These are phyloP conservation scores for Paradendryphiella salina DNA, from an alignment of 2,329 filamentous ascomycete genomes.

Conservation along the genomic window DNA sequence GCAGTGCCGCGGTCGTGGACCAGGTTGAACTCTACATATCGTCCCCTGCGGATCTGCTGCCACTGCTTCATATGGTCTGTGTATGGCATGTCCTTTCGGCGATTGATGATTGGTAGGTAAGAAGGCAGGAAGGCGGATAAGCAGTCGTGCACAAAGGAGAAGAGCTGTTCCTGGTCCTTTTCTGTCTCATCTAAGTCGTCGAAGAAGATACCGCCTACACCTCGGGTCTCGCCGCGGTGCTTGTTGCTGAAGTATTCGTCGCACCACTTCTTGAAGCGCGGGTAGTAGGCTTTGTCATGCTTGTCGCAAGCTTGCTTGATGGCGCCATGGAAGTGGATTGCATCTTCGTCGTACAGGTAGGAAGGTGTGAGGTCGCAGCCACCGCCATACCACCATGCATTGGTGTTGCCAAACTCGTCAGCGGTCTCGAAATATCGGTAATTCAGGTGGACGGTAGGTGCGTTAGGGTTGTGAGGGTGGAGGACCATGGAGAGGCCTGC, in stretches of 20 bases:
- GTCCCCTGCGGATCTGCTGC: slow-evolving; percentile 92
- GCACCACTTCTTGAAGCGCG: slow-evolving; percentile 96
- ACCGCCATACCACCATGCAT: slow-evolving; percentile 98
- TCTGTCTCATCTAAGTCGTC: slow-evolving; percentile 90
- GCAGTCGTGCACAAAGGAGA: slow-evolving; percentile 85
- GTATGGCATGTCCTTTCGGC: slow-evolving; percentile 88
- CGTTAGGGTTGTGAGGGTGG: slow-evolving; percentile 94
- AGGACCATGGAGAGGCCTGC: slow-evolving; percentile 90
- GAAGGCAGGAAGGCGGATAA: slow-evolving; percentile 85
- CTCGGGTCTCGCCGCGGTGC: slow-evolving; percentile 83
- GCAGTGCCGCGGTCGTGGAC: slow-evolving; percentile 94
- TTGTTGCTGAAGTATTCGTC: slow-evolving; percentile 96
- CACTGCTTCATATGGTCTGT: slow-evolving; percentile 86
- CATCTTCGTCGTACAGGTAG: slow-evolving; percentile 96
- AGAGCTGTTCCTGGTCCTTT: slow-evolving; percentile 85
- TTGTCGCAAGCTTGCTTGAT: slow-evolving; percentile 92
- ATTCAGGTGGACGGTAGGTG: slow-evolving; percentile 95
- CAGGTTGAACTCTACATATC: slow-evolving; percentile 98
- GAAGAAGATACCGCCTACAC: slow-evolving; percentile 96
- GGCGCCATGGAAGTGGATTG: slow-evolving; percentile 91
- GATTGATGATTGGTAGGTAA: slow-evolving; percentile 86
- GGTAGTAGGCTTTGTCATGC: slow-evolving; percentile 90
- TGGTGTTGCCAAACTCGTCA: slow-evolving; percentile 75
- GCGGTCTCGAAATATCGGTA: slow-evolving; percentile 98
- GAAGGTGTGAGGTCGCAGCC: slow-evolving; percentile 90